Conservation (phyloP, 2,329 filamentous ascomycete genomes). For the Ophiostoma tasmaniense region DNA sequence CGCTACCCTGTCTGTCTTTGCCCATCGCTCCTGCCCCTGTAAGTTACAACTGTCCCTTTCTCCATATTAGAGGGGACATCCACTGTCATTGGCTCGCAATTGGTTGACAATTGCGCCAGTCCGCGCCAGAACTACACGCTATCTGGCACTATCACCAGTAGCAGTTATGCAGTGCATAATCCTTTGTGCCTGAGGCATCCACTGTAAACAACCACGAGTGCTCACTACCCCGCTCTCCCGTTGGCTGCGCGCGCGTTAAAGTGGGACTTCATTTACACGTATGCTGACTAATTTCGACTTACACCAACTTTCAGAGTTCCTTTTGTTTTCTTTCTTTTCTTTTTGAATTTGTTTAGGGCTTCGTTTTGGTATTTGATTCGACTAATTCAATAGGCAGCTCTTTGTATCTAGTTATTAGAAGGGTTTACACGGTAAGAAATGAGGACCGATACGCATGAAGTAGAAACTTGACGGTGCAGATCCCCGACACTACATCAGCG, state of each 20-base stretch:
- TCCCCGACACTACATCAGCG: not conserved
- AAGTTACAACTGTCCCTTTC: not conserved
- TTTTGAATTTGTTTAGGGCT: not conserved
- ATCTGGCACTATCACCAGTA: not conserved
- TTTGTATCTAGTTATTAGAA: too few relatives aligned
- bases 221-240: conserved; percentile 14
- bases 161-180: not conserved
- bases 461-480: not conserved
- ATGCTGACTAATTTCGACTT: not conserved
- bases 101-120: not conserved
- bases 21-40: not conserved
- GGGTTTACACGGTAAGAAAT: too few relatives aligned
- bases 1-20: not conserved
- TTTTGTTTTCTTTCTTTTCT: not conserved
- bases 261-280: not conserved
- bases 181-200: not conserved
- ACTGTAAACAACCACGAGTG: not conserved
- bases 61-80: not conserved
- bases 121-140: not conserved
- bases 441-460: not conserved
- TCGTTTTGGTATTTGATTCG: not conserved
- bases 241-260: conserved; percentile 12
- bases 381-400: not conserved
- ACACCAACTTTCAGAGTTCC: not conserved
- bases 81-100: not conserved